Percentiles rank a stretch among this genome's conserved stretches.
Conservation (phyloP, 2,329 filamentous ascomycete genomes). For the Bretziella fagacearum region DNA sequence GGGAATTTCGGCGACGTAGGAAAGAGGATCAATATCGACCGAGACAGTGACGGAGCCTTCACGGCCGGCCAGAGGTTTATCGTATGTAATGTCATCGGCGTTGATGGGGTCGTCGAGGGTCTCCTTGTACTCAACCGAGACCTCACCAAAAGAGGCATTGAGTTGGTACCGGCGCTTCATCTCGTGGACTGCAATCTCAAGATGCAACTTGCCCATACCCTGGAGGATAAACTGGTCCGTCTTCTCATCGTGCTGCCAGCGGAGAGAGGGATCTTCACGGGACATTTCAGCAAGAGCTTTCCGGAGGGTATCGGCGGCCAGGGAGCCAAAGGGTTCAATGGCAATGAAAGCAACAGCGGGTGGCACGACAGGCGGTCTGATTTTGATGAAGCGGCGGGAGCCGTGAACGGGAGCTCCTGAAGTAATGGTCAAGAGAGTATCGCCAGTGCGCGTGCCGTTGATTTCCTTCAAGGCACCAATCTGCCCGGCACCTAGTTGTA, state of each 20-base stretch:
- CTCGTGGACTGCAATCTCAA: conserved; percentile 81
- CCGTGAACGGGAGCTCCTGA: conserved; percentile 45
- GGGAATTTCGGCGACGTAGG: conserved; percentile 22
- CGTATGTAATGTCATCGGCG: conserved; percentile 47
- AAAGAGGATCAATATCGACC: conserved; percentile 46
- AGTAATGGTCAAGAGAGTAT: conserved; percentile 67
- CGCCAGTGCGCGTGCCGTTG: conserved; percentile 81
- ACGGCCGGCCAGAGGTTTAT: conserved; percentile 66
- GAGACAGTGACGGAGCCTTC: conserved; percentile 61
- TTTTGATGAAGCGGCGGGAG: conserved; percentile 55
- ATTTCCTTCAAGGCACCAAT: conserved; percentile 87
- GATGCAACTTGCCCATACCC: conserved; percentile 90
- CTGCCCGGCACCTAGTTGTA: conserved; percentile 65
- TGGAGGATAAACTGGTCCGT: conserved; percentile 85
- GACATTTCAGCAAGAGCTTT: conserved; percentile 61
- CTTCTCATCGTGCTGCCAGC: conserved; percentile 71
- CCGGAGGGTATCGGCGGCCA: conserved; percentile 65
- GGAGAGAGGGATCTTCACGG: conserved; percentile 80
- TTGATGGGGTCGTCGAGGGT: conserved; percentile 43
- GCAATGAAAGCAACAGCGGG: conserved; percentile 95
- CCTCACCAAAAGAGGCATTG: conserved; percentile 69
- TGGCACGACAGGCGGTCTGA: conserved; percentile 75
- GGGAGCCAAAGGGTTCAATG: conserved; percentile 61
- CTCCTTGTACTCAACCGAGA: conserved; percentile 93
- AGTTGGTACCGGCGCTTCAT: conserved; percentile 71